Evolutionary conservation across 768 basidiomycete species (phyloP).

Genomic region (Cystobasidiopsis lactophilus): DNA sequence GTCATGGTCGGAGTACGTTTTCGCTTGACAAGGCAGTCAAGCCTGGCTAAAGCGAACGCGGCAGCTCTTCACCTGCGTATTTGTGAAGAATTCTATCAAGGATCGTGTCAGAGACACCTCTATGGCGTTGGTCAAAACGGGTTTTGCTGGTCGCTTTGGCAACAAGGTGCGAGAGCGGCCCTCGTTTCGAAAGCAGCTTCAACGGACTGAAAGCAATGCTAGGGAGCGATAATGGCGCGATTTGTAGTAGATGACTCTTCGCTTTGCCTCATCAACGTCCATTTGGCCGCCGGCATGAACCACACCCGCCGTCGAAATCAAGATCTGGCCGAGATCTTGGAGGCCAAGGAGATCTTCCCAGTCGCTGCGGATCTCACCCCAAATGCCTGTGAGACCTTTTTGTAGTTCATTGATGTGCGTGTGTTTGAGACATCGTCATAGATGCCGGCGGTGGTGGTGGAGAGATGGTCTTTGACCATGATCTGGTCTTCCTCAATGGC

Average conservation of each 20-base stretch:
- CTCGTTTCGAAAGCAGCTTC: no score
- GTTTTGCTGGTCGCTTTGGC: conserved; percentile 78
- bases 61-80: conserved; percentile 45
- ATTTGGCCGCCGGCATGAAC: conserved; percentile 44
- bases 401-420: conserved; percentile 24
- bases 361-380: not conserved
- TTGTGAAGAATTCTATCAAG: conserved; percentile 40
- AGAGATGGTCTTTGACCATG: conserved; percentile 79
- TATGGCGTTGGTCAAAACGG: conserved; percentile 68
- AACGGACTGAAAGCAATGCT: no score
- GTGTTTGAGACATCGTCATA: conserved; percentile 37
- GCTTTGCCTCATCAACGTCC: conserved; percentile 85
- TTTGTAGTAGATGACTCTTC: conserved; percentile 81
- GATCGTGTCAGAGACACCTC: conserved; percentile 40
- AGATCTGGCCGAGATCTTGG: conserved; percentile 68
- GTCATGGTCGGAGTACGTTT: conserved; percentile 47
- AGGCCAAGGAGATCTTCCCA: conserved; percentile 33
- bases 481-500: conserved; percentile 23
- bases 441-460: conserved; percentile 85
- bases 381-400: not conserved
- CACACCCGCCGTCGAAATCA: conserved; percentile 61
- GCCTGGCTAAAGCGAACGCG: no score
- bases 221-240: conserved; percentile 25
- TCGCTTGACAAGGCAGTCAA: no score
- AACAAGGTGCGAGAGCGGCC: no score